phyloP scores from a whole-genome alignment of 495 filamentous ascomycete species.

The Xylaria cubensis region DNA sequence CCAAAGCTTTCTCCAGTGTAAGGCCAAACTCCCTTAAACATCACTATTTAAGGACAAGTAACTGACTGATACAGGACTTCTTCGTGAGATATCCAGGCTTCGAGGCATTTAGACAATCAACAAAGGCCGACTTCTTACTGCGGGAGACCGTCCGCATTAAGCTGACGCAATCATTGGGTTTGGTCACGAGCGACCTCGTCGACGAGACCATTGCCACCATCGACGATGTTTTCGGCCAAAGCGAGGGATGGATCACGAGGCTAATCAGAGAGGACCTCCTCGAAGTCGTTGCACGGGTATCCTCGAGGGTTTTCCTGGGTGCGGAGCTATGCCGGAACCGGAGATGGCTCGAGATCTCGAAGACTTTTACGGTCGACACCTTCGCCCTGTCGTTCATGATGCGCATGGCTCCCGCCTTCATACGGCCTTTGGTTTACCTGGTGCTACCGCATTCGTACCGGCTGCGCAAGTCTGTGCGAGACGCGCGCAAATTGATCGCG shows the following conservation, averaged over 20 bases:
- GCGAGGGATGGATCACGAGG: conserved; percentile 31
- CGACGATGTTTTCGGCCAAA: conserved; percentile 46
- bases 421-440: conserved; percentile 46
- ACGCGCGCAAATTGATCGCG: conserved; percentile 43
- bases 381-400: conserved; percentile 44
- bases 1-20: conserved; percentile 50
- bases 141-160: conserved; percentile 52
- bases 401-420: conserved; percentile 41
- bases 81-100: conserved; percentile 57
- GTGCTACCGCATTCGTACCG: conserved; percentile 39
- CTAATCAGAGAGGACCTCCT: conserved; percentile 41
- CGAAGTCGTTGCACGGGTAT: conserved; percentile 53
- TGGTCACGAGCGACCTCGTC: conserved; percentile 50
- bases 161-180: conserved; percentile 55
- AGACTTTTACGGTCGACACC: conserved; percentile 48
- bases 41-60: neutral
- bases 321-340: conserved; percentile 49
- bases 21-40: neutral
- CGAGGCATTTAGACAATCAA: conserved; percentile 45
- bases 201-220: conserved; percentile 49
- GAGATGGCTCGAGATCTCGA: conserved; percentile 53
- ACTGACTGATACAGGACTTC: conserved; percentile 44
- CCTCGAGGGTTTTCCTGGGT: conserved; percentile 57
- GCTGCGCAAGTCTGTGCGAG: conserved; percentile 39
- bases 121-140: conserved; percentile 35